phyloP scores from a whole-genome alignment of 495 filamentous ascomycete genomes.

The Tirmania nivea region DNA sequence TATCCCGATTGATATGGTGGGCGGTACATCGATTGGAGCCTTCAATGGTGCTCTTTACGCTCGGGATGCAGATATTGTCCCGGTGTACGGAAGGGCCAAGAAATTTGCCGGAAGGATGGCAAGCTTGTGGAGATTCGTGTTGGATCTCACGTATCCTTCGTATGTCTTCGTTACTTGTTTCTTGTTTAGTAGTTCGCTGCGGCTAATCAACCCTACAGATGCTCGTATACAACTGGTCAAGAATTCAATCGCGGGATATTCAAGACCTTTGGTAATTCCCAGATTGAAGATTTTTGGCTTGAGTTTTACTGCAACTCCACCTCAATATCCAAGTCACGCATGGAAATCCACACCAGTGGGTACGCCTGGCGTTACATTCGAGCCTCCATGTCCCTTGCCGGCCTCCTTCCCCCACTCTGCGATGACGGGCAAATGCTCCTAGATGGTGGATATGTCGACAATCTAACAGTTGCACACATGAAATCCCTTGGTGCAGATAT shows the following conservation, averaged over 20 bases:
- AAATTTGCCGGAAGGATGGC: conserved; percentile 94
- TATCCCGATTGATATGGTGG: conserved; percentile 87
- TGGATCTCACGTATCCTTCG: conserved; percentile 88
- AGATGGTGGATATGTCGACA: conserved; percentile 93
- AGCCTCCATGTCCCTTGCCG: conserved; percentile 88
- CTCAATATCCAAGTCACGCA: conserved; percentile 76
- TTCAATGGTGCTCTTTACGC: conserved; percentile 94
- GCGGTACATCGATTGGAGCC: conserved; percentile 91
- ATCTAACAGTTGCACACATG: conserved; percentile 93
- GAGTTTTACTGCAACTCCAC: conserved; percentile 99
- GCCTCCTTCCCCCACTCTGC: conserved; percentile 77
- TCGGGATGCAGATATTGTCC: conserved; percentile 86
- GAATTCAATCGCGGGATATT: conserved; percentile 99
- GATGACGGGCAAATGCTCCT: conserved; percentile 92
- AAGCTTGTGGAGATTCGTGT: conserved; percentile 88
- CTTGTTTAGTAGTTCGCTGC: background rate
- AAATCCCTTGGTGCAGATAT: conserved; percentile 78
- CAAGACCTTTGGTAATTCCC: conserved; percentile 73
- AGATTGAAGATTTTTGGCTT: conserved; percentile 98
- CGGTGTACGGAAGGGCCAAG: conserved; percentile 89
- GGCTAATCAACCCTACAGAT: conserved; percentile 2
- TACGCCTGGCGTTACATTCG: conserved; percentile 94
- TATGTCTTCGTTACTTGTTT: conserved; percentile 15
- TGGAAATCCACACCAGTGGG: conserved; percentile 79
- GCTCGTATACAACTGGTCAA: conserved; percentile 88